Base-by-base conservation (phyloP, 805 yeast species). In the Debaryomyces castellii region DNA sequence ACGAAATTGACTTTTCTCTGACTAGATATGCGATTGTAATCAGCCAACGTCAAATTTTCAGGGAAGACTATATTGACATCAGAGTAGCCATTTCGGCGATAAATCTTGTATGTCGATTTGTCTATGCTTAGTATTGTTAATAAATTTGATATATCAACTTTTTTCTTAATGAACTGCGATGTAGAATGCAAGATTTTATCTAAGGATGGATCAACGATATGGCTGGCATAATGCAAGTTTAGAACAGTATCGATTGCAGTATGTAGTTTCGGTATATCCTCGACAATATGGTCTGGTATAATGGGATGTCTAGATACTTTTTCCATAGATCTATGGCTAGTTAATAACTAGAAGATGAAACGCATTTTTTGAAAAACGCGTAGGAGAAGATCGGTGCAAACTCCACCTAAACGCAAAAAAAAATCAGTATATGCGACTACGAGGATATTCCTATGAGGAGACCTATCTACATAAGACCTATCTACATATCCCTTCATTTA, bases 201-300 rank as follows among this genome's bases (percentile, higher is more conserved):
- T 9, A 67, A 42, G 6, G 57, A 27, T 2, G 72, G 64, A 30
- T 59, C 55, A 2, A 66, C 34, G 1, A 64, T 58, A 45, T 66
- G 71, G 25, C 53, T 57, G 11, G 73, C 47, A 41, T 57, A 71
- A 48, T 71, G 69, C 5, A 72, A 56, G 20, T 60, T 55, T 20
- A 72, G 48, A 14, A 57, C 54, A 18, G 59, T 59, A 44, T 71
- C 76, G 6, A 71, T 59, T 8, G 71, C 69, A 30, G 51, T 34
- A 51, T 20, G 40, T 21, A 37, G 5, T 39, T 36, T 39, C 3
- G 35, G 12, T 27, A 39, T 33, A 12, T 47, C 48, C 14, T 41
- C 28, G 11, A 55, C 41, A 11, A 35, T 23, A n/a, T 11, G 11
- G 3, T 32, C 24, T 6, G 46, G 45, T 22, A 54, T 42, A 18